Base-by-base conservation (phyloP, 1,139 yeast genomes). In the Scheffersomyces parashehatae region DNA sequence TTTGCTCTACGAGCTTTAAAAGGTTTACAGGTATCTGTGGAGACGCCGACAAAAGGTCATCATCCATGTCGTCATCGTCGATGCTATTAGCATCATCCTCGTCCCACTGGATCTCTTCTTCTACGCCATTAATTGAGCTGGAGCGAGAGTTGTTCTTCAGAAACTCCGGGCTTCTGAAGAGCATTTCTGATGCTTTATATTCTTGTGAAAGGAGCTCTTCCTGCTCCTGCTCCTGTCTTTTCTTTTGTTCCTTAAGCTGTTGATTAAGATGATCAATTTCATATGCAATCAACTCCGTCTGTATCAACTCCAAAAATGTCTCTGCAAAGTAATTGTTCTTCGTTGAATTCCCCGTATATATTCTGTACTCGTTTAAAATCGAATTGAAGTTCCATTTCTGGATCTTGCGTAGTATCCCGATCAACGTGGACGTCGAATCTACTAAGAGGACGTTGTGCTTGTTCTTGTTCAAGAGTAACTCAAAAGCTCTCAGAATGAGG, bases 311-410 rank as follows among this genome's bases (percentile, higher is more conserved):
- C 39, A 91, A 65, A 55, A 86, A 89, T 9, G 85, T 85, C 57
- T 91, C 97, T 4, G 93, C 90, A 58, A 78, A 81, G 60, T 89
- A 90, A 54, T 83, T 88, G 51, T 62, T 68, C 54, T 87, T 84
- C 47, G 81, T 81, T 29, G 90, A 87, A 45, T 64, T 64, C 1
- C 77, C 77, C 2, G 89, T 76, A 62, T 82, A 88, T 7, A 87
- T 76, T 39, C 96, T 72, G 65, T 88, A 93, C 62, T 93, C 98
- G 51, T 85, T 86, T 28, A 90, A 79, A 8, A 91, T 82, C 20
- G 95, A 83, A 31, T 90, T 83, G 59, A 87, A 86, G 53, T 83
- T 85, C 98, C 97, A 91, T 63, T 86, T 86, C 63, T 88, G 95
- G 31, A 90, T 73, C 59, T 85, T 84, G 43, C 99, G 70, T 29